Percentiles rank a stretch among this genome's conserved stretches.
Evolutionary conservation across 345 rosid genomes (phyloP).

Genomic region (Eucalyptus cladocalyx): DNA sequence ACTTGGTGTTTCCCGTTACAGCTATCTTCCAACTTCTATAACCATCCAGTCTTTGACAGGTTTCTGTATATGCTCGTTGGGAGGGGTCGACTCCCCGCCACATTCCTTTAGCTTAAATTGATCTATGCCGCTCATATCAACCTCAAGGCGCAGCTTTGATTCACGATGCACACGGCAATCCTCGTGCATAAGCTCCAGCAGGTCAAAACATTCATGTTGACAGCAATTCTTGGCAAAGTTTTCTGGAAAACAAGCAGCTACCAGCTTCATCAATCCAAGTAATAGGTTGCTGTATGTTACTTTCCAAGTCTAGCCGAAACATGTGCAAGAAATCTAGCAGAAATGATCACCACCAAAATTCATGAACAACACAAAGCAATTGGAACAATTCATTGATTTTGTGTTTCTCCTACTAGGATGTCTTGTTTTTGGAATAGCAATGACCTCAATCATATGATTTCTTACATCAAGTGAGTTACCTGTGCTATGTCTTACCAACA

Average conservation of each 20-base stretch:
- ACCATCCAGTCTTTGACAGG: not conserved
- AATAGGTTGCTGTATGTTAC: slow-evolving; percentile 44
- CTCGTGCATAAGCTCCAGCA: not conserved
- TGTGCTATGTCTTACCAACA: not conserved
- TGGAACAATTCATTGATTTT: not conserved
- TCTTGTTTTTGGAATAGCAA: not conserved
- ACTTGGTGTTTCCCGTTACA: slow-evolving; percentile 18
- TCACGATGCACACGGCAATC: slow-evolving; percentile 15
- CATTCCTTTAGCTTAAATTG: slow-evolving; percentile 26
- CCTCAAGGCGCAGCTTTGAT: slow-evolving; percentile 70
- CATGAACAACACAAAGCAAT: not conserved
- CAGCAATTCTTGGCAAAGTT: slow-evolving; percentile 19
- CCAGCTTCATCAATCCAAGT: slow-evolving; percentile 90
- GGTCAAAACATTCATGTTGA: slow-evolving; percentile 10
- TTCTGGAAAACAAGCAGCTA: slow-evolving; percentile 67
- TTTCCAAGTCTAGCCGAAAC: slow-evolving; percentile 48
- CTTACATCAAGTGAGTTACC: not conserved
- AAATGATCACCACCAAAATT: slow-evolving; percentile 30
- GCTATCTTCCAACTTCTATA: slow-evolving; percentile 30
- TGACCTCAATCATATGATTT: too few species aligned
- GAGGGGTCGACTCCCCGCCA: slow-evolving; percentile 47
- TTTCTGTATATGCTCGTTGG: slow-evolving; percentile 15
- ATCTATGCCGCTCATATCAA: slow-evolving; percentile 49
- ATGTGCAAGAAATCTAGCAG: slow-evolving; percentile 73
- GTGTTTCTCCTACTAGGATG: not conserved